Evolutionary conservation across 2,329 filamentous ascomycete genomes (phyloP).

Genomic region (Clarireedia paspali): DNA sequence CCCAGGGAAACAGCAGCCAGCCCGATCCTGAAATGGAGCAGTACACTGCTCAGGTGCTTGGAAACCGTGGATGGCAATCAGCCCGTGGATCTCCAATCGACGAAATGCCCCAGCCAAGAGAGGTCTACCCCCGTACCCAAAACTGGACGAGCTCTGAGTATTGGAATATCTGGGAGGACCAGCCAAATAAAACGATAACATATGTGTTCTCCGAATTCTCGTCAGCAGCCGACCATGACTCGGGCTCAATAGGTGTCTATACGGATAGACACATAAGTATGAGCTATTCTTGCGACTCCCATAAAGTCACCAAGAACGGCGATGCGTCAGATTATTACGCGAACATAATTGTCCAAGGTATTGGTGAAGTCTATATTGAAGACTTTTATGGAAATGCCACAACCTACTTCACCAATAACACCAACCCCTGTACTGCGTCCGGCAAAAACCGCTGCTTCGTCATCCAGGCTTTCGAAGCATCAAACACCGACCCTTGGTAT

Average conservation of each 20-base stretch:
- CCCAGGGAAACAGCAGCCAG: slow-evolving; percentile 20
- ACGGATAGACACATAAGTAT: slow-evolving; percentile 31
- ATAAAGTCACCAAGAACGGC: slow-evolving; percentile 28
- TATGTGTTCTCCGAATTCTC: slow-evolving; percentile 31
- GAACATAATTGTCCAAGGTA: slow-evolving; percentile 25
- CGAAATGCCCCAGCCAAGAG: background rate
- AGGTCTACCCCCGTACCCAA: background rate
- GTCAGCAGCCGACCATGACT: background rate
- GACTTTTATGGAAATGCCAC: slow-evolving; percentile 29
- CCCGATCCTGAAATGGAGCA: slow-evolving; percentile 29
- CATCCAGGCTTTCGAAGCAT: slow-evolving; percentile 35
- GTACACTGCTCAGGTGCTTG: slow-evolving; percentile 38
- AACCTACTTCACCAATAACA: slow-evolving; percentile 31
- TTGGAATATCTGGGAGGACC: background rate
- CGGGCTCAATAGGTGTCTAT: slow-evolving; percentile 23
- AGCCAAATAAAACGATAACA: background rate
- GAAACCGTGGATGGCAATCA: slow-evolving; percentile 31
- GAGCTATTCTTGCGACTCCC: slow-evolving; percentile 26
- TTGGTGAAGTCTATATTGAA: slow-evolving; percentile 18
- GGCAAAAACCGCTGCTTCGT: slow-evolving; percentile 17
- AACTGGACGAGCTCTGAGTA: background rate
- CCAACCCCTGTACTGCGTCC: slow-evolving; percentile 11
- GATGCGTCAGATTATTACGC: slow-evolving; percentile 22
- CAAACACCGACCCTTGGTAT: slow-evolving; percentile 32
- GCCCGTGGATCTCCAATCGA: slow-evolving; percentile 13